phyloP scores from a whole-genome alignment of 352 stramenopile species.

The Phytopythium aichiense region DNA sequence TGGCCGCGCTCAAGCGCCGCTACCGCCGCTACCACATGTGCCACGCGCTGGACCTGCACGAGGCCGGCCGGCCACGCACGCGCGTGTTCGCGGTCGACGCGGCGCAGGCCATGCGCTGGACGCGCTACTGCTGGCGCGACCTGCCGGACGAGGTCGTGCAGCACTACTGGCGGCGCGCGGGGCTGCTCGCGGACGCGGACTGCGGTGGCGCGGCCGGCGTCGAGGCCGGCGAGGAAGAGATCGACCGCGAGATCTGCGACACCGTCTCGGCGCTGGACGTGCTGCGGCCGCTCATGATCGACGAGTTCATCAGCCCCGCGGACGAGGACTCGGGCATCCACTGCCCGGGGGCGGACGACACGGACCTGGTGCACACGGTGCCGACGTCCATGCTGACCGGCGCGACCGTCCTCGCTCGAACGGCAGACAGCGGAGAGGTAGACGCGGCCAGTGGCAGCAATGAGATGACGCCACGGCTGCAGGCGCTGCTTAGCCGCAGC shows the following conservation, averaged over 20 bases:
- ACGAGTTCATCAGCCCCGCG: slow-evolving; percentile 43
- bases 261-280: slow-evolving; percentile 35
- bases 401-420: too few relatives aligned
- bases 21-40: slow-evolving; percentile 53
- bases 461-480: slow-evolving; percentile 28
- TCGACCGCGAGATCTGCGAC: slow-evolving; percentile 48
- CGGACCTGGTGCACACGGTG: slow-evolving; percentile 38
- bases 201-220: slow-evolving; percentile 20
- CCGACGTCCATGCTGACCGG: not conserved
- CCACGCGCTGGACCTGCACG: slow-evolving; percentile 47
- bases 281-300: slow-evolving; percentile 34
- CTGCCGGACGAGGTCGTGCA: slow-evolving; percentile 28
- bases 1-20: slow-evolving; percentile 44
- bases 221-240: slow-evolving; percentile 33
- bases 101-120: slow-evolving; percentile 53
- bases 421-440: too few relatives aligned
- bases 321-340: slow-evolving; percentile 43
- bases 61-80: slow-evolving; percentile 23
- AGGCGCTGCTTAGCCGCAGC: slow-evolving; percentile 29
- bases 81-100: slow-evolving; percentile 45
- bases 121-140: slow-evolving; percentile 39
- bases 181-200: slow-evolving; percentile 22
- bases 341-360: slow-evolving; percentile 37
- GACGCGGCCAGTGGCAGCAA: not conserved
- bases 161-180: slow-evolving; percentile 35